Conservation (phyloP, 208 protist species). For the Leishmania martiniquensis region DNA sequence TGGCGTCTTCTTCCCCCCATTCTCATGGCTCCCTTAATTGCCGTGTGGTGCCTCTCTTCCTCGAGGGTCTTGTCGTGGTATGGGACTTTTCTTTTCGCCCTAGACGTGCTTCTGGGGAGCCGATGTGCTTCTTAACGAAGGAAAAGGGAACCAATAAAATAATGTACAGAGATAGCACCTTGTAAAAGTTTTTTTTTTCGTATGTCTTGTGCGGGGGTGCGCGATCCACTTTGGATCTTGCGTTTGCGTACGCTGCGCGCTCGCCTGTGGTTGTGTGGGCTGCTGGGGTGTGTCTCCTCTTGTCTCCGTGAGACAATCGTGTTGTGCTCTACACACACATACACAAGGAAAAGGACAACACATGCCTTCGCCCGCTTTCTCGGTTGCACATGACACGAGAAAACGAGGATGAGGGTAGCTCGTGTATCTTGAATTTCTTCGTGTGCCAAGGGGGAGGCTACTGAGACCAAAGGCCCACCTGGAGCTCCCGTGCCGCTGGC, state of each 20-base stretch:
- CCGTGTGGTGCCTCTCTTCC: slow-evolving; percentile 12
- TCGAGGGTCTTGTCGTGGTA: background rate
- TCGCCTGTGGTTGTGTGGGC: slow-evolving; percentile 2
- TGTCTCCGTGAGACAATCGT: background rate
- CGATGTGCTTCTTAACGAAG: background rate
- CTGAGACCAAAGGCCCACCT: background rate
- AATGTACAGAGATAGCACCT: background rate
- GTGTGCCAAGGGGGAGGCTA: background rate
- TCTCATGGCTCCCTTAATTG: background rate
- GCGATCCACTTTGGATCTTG: background rate
- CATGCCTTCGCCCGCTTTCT: background rate
- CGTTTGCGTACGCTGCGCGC: background rate
- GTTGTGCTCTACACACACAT: background rate
- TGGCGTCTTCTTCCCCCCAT: background rate
- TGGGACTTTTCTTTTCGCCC: background rate
- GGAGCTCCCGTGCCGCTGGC: background rate
- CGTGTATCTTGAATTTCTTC: background rate
- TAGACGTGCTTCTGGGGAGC: background rate
- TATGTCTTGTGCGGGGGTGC: background rate
- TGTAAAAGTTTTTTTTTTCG: background rate
- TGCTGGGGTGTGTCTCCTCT: background rate
- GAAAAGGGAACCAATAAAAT: background rate
- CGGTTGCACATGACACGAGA: background rate
- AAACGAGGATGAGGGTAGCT: background rate
- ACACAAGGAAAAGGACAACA: background rate